A percentile compares a stretch with the other conserved stretches of the same genome.
Conservation (phyloP, 345 rosid species). For the Citrus mangshanensis region DNA sequence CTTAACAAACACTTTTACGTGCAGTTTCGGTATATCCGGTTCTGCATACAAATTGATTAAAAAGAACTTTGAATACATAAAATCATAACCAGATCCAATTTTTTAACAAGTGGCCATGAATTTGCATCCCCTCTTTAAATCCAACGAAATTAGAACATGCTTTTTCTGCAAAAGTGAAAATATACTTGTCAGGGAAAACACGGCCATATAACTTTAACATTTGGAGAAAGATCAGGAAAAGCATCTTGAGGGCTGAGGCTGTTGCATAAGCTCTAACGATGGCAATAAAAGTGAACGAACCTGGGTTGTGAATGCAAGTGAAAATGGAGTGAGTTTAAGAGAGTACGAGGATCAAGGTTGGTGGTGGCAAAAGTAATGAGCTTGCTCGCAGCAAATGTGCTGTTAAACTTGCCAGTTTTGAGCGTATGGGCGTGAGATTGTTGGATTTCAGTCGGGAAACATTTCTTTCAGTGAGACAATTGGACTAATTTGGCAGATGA, state of each 20-base stretch:
- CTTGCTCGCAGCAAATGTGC: constrained; percentile 38
- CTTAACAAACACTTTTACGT: constrained; percentile 33
- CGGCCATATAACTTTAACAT: constrained; percentile 28
- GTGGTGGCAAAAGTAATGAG: constrained; percentile 33
- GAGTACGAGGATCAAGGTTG: constrained; percentile 37
- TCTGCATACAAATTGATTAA: constrained; percentile 37
- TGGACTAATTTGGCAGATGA: constrained; percentile 23
- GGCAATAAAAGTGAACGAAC: constrained; percentile 37
- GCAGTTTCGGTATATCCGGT: constrained; percentile 31
- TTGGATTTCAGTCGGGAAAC: constrained; percentile 38
- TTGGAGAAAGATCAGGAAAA: constrained; percentile 23
- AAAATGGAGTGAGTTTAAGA: constrained; percentile 44
- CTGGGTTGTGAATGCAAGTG: constrained; percentile 29
- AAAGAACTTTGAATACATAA: constrained; percentile 32
- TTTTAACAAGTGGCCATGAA: constrained; percentile 37
- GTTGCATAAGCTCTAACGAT: constrained; percentile 49
- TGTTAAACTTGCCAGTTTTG: constrained; percentile 33
- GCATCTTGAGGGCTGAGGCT: constrained; percentile 27
- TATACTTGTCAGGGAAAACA: constrained; percentile 39
- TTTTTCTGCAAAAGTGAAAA: constrained; percentile 43
- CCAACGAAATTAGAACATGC: constrained; percentile 44
- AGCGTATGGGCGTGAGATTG: constrained; percentile 48
- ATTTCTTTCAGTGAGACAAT: constrained; percentile 23
- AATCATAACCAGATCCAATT: constrained; percentile 29
- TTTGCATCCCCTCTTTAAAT: constrained; percentile 37